These are phyloP conservation scores for Gymnopus androsaceus DNA, from an alignment of 1,284 basidiomycete genomes.

Conservation along the genomic window DNA sequence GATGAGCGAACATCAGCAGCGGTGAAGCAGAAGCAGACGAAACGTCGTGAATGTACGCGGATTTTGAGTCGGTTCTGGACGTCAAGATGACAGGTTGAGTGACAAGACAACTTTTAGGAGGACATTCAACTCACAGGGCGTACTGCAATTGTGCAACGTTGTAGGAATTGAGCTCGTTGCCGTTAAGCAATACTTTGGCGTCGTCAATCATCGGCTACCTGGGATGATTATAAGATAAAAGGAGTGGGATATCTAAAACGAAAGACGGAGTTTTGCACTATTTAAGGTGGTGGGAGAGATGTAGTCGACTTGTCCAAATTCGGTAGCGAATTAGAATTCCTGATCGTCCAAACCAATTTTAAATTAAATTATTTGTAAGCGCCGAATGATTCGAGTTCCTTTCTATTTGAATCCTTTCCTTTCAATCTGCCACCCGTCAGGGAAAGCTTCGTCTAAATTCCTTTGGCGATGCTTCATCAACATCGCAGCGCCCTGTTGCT, in stretches of 20 bases:
- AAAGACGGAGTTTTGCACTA: conserved; percentile 19
- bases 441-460: not conserved
- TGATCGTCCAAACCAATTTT: conserved; percentile 23
- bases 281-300: conserved; percentile 19
- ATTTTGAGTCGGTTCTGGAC: conserved; percentile 41
- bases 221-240: not conserved
- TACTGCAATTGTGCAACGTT: conserved; percentile 65
- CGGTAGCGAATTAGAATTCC: conserved; percentile 43
- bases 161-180: conserved; percentile 53
- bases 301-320: conserved; percentile 14
- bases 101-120: conserved; percentile 16
- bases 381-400: not conserved
- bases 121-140: conserved; percentile 59
- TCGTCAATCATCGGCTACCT: conserved; percentile 42
- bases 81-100: conserved; percentile 16
- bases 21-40: conserved; percentile 48
- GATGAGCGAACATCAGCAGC: conserved; percentile 45
- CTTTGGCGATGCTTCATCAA: not conserved
- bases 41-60: conserved; percentile 45
- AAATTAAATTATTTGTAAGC: not conserved
- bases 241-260: conserved; percentile 23
- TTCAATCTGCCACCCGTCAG: conserved; percentile 1
- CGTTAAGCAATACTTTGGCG: conserved; percentile 33
- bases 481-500: not conserved
- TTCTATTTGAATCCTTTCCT: not conserved